Evolutionary conservation across 306 rosid genomes (phyloP).

Genomic region (Cicer cuneatum): DNA sequence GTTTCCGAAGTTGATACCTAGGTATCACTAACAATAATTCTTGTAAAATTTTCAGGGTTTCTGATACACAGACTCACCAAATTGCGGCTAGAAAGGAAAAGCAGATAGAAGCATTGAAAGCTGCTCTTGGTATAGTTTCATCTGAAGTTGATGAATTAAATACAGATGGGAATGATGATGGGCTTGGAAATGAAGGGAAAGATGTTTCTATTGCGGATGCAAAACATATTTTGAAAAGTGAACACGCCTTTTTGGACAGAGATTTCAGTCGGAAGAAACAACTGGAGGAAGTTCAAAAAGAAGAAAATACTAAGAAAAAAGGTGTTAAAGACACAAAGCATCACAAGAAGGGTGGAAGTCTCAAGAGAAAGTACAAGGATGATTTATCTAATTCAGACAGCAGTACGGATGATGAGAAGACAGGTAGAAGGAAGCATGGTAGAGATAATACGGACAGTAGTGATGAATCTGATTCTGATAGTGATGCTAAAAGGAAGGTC

Average conservation of each 20-base stretch:
- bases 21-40: neutral
- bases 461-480: slow-evolving; percentile 58
- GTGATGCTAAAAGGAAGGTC: slow-evolving; percentile 57
- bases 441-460: slow-evolving; percentile 46
- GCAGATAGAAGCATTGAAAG: slow-evolving; percentile 88
- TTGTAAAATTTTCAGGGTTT: slow-evolving; percentile 56
- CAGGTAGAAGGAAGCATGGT: slow-evolving; percentile 48
- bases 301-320: slow-evolving; percentile 60
- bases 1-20: neutral
- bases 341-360: slow-evolving; percentile 54
- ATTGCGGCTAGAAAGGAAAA: slow-evolving; percentile 97
- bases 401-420: slow-evolving; percentile 48
- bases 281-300: slow-evolving; percentile 55
- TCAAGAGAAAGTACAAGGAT: slow-evolving; percentile 55
- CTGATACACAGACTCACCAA: slow-evolving; percentile 94
- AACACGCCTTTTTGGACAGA: slow-evolving; percentile 88
- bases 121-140: slow-evolving; percentile 72
- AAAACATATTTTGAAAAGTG: slow-evolving; percentile 57
- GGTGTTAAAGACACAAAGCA: slow-evolving; percentile 53
- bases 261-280: slow-evolving; percentile 62
- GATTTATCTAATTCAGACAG: slow-evolving; percentile 70
- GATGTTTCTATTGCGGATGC: slow-evolving; percentile 53
- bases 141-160: slow-evolving; percentile 56
- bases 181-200: slow-evolving; percentile 41
- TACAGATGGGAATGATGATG: slow-evolving; percentile 62